Evolutionary conservation across 371 early-diverging fungal species (phyloP), one percentile per base, ranked within the genome.

Genomic region (Syncephalastrum contaminatum): DNA sequence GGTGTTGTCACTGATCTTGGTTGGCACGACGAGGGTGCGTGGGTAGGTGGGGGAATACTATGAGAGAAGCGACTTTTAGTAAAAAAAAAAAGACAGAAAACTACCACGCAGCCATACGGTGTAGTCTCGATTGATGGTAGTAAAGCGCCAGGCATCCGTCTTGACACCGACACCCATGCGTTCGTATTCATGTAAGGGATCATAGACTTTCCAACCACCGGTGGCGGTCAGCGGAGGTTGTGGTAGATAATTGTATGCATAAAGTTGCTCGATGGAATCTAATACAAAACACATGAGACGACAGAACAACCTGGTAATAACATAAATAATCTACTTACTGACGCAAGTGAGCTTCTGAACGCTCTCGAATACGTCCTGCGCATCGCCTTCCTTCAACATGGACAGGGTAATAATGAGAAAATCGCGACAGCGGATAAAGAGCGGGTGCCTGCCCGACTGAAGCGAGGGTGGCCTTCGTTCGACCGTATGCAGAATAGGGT

Each of bases 11-110:
- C 92, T 93, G 52, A 98, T 94, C 58, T 83, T 87, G 5, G 77
- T 53, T 4, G 98, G 98, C 5, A 97, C 96, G 0, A 84, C 93
- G 30, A 98, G 69, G 1, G 82, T 60, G 2, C 81, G 64, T 14
- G 98, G 97, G 64, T 98, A 98, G 4, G 98, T 96, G 4, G 90
- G 82, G 53, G 90, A 93, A 63, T 95, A 85, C 87, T 86, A 56
- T 20, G 52, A 15, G 52, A 15, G 39, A 14, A 20, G 42, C 7
- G 21, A 44, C n/a, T n/a, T n/a, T n/a, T n/a, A 55, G 16, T 4
- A 7, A 36, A 51, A 51, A 25, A 30, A 51, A 25, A 12, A 5
- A 3, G 14, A 25, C 24, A 15, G 12, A 30, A 30, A 8, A 41
- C 4, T 14, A 54, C 12, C 24, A 18, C 12, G 22, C 55, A 47